Evolutionary conservation across 805 yeast species (phyloP), one percentile per base, ranked within the genome.

Genomic region (Nakazawaea populi): DNA sequence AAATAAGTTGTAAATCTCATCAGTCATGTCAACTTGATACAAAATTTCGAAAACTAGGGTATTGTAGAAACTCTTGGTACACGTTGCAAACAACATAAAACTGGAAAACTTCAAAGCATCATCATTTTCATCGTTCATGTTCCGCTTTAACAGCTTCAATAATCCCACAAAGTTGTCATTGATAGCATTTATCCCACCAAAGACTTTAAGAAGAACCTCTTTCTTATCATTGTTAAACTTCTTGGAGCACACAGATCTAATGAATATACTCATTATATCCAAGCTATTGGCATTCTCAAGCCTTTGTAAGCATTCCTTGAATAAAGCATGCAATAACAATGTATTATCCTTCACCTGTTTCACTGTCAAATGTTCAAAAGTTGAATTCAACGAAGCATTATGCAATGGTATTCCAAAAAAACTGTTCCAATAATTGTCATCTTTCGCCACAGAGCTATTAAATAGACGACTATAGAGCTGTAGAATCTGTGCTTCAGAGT

Each of bases 11-110:
- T 36, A 46, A 18, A 45, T 44, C 34, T 46, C 52, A 36, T 45
- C 49, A 14, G 41, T 45, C 40, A 50, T 37, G 31, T 51, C 53
- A 5, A 46, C 43, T 32, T 43, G 47, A 34, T 51, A 51, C 30
- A 51, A 51, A 7, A 46, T 7, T 27, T 51, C 53, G 37, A 51
- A 51, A 4, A 36, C 30, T 11, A 51, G 7, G 11, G 53, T 42
- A 14, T 32, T 29, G 30, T 51, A 51, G 41, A 51, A 51, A 34
- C 50, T 27, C 12, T 30, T 36, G 4, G 38, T 31, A 31, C 44
- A 37, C 10, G 44, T 27, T 18, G 45, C 27, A 18, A 51, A 51
- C 18, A 51, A 37, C 27, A 42, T 46, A 35, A 51, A 42, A 32
- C 47, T 37, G 11, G 41, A 9, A 9, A 37, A 28, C 18, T 46